These are phyloP conservation scores for Phytophthora litchii DNA, from an alignment of 352 stramenopile species.

Conservation along the genomic window DNA sequence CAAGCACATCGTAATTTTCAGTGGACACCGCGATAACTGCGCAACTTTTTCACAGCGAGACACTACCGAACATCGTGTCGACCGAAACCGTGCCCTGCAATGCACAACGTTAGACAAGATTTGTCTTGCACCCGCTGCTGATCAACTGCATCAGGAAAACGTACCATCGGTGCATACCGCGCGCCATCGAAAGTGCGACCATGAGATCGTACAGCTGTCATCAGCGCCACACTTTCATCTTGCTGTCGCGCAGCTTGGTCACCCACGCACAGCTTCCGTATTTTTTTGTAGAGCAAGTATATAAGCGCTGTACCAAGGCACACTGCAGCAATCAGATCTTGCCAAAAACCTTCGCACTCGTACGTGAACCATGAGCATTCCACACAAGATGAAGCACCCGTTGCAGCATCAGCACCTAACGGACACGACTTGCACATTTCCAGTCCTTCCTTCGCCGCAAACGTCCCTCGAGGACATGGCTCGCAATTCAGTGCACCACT, in stretches of 20 bases:
- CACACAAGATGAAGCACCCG: conserved; percentile 45
- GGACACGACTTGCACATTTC: conserved; percentile 45
- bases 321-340: conserved; percentile 43
- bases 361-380: conserved; percentile 60
- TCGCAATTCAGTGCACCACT: conserved; percentile 44
- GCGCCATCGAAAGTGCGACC: conserved; percentile 44
- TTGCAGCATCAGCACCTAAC: conserved; percentile 35
- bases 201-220: conserved; percentile 53
- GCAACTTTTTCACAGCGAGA: neutral
- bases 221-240: conserved; percentile 48
- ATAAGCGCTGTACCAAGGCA: conserved; percentile 25
- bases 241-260: conserved; percentile 38
- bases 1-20: neutral
- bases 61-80: conserved; percentile 31
- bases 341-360: conserved; percentile 62
- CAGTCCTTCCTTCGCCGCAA: conserved; percentile 44
- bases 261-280: conserved; percentile 37
- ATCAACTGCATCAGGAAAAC: conserved; percentile 5
- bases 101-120: conserved; percentile 13
- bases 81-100: conserved; percentile 40
- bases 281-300: conserved; percentile 35
- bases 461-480: conserved; percentile 44
- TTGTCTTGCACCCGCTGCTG: neutral
- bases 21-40: neutral
- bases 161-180: conserved; percentile 53